Conservation (phyloP, 192 early-diverging fungal genomes). For the Glomus cerebriforme region DNA sequence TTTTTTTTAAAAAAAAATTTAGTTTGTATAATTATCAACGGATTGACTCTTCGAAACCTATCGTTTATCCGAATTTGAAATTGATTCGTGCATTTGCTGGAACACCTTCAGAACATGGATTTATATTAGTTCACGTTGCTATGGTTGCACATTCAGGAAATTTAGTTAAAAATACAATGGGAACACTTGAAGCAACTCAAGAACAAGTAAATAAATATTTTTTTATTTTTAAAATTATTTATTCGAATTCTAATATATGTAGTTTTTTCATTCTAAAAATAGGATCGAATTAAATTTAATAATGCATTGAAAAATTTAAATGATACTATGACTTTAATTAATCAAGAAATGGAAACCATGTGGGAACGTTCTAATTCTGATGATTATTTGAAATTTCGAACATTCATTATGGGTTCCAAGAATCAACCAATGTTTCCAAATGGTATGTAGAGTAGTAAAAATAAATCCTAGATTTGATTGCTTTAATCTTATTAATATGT, state of each 20-base stretch:
- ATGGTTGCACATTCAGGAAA: constrained; percentile 77
- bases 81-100: constrained; percentile 81
- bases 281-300: constrained; percentile 66
- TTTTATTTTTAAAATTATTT: background rate
- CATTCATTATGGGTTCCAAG: constrained; percentile 89
- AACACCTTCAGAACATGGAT: constrained; percentile 74
- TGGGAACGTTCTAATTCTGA: constrained; percentile 65
- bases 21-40: constrained; percentile 89
- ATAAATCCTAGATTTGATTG: background rate
- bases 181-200: constrained; percentile 56
- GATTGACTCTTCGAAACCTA: constrained; percentile 54
- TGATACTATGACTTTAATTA: constrained; percentile 67
- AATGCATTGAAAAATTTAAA: constrained; percentile 56
- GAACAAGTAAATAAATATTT: constrained; percentile 21
- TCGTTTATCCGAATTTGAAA: constrained; percentile 71
- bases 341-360: constrained; percentile 80
- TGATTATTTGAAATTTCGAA: constrained; percentile 87
- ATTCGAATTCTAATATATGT: background rate
- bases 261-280: background rate
- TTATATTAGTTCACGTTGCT: constrained; percentile 87
- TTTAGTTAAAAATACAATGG: constrained; percentile 63
- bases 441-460: constrained; percentile 31
- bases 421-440: constrained; percentile 90
- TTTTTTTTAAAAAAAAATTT: background rate
- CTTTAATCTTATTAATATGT: background rate